Evolutionary conservation across 1,284 basidiomycete genomes (phyloP).

Genomic region (Exobasidium rhododendri): DNA sequence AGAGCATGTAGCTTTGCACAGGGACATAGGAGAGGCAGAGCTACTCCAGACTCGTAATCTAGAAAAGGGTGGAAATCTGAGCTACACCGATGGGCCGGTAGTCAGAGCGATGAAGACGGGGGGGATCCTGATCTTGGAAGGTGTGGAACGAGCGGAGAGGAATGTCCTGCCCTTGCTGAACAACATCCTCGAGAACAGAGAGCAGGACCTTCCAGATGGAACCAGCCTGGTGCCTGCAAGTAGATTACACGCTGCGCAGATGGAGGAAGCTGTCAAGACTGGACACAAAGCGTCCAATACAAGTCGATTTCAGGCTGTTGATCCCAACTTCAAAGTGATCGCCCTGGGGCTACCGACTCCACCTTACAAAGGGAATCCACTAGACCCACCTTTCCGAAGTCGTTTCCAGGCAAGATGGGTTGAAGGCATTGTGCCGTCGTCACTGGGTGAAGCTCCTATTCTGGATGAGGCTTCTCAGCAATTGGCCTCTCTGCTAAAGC

Average conservation of each 20-base stretch:
- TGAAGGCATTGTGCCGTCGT: slow-evolving; percentile 37
- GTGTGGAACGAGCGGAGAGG: slow-evolving; percentile 54
- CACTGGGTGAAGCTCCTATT: not conserved
- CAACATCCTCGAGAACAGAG: slow-evolving; percentile 55
- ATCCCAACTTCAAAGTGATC: slow-evolving; percentile 53
- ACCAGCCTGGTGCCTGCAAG: slow-evolving; percentile 55
- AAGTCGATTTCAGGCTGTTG: slow-evolving; percentile 19
- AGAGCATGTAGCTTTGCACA: slow-evolving; percentile 55
- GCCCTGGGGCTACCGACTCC: slow-evolving; percentile 52
- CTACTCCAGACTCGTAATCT: slow-evolving; percentile 54
- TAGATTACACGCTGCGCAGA: slow-evolving; percentile 35
- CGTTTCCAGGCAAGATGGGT: slow-evolving; percentile 56
- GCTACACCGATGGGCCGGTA: slow-evolving; percentile 53
- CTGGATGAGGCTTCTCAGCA: not conserved
- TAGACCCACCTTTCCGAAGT: slow-evolving; percentile 57
- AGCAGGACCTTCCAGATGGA: slow-evolving; percentile 55
- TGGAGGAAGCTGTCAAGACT: slow-evolving; percentile 18
- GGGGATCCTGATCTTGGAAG: slow-evolving; percentile 54
- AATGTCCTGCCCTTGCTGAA: slow-evolving; percentile 55
- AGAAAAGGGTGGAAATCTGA: slow-evolving; percentile 46
- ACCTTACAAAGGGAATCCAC: slow-evolving; percentile 54
- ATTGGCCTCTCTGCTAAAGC: slow-evolving; percentile 29
- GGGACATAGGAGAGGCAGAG: slow-evolving; percentile 55
- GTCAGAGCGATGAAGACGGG: slow-evolving; percentile 56
- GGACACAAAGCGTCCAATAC: not conserved